Evolutionary conservation across 2,329 filamentous ascomycete genomes (phyloP), one percentile per base, ranked within the genome.

Genomic region (Hymenoscyphus fraxineus): DNA sequence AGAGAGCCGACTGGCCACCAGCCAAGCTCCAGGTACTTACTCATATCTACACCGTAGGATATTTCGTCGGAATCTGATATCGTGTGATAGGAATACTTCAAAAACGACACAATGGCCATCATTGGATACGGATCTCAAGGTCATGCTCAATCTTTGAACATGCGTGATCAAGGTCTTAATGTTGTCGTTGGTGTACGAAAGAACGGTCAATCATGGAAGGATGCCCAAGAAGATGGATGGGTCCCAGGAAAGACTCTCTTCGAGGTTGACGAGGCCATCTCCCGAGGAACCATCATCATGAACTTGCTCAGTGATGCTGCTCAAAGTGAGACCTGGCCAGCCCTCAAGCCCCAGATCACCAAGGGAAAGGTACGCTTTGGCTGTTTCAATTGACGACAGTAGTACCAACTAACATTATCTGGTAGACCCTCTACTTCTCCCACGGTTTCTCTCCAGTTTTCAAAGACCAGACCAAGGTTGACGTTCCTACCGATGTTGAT

Each of bases 401-500:
- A 65, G 19, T 31, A 4, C 55, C 16, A 31, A n/a, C 22, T 54
- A 38, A 57, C 31, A 22, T 35, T 40, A 56, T 54, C 13, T 70
- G 44, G 22, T 27, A 95, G 94, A 99, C 95, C 67, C 92, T 99
- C 74, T 99, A 99, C 90, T 99, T 99, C 88, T 98, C 95, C 74
- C 95, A 99, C 88, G 95, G 95, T 78, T 99, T 99, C 91, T 98
- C 95, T 69, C 95, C 95, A 78, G 93, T 99, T 82, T 99, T 99
- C 92, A 97, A 97, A 87, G 90, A 97, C 80, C 89, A 95, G 78
- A 99, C 95, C 87, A 96, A 97, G 82, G 95, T 99, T 78, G 95
- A 99, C 69, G 92, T 97, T 69, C 95, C 95, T 81, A 87, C 80
- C 72, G 91, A 98, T 83, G 91, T 99, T 78, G 95, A 99, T 80